phyloP scores from a whole-genome alignment of 225 moss, liverwort and hornwort genomes.

The Pleurozium schreberi region DNA sequence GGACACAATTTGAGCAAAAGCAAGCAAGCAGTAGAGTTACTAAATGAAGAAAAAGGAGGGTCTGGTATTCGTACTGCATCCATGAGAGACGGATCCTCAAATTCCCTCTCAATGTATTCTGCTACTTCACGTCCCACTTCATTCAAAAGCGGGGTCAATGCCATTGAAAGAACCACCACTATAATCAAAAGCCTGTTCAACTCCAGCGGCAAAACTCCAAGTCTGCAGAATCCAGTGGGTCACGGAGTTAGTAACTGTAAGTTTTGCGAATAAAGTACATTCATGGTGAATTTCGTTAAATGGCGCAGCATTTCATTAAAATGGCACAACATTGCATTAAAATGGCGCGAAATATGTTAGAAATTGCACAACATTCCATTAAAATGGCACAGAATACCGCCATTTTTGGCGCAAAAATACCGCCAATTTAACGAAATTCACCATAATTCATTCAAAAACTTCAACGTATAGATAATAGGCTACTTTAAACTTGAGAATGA shows the following conservation, averaged over 20 bases:
- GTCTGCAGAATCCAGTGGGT: conserved; percentile 28
- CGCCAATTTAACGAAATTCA: too few relatives aligned
- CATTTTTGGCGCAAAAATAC: too few relatives aligned
- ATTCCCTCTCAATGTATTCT: conserved; percentile 48
- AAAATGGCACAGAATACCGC: too few relatives aligned
- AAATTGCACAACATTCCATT: too few relatives aligned
- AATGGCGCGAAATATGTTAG: too few relatives aligned
- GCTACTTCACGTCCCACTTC: conserved; percentile 85
- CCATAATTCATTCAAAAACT: too few relatives aligned
- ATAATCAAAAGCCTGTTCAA: conserved; percentile 95
- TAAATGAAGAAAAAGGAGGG: neutral
- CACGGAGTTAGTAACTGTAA: neutral
- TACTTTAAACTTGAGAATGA: neutral
- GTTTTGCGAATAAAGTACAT: neutral
- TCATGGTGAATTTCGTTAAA: too few relatives aligned
- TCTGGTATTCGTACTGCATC: conserved; percentile 24
- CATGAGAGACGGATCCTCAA: conserved; percentile 18
- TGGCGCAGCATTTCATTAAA: too few relatives aligned
- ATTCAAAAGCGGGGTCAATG: conserved; percentile 81
- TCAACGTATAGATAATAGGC: neutral
- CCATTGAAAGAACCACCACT: conserved; percentile 97
- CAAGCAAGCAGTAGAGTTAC: neutral
- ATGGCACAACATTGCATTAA: too few relatives aligned
- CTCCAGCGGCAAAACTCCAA: conserved; percentile 91
- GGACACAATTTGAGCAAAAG: neutral